Evolutionary conservation across 306 rosid species (phyloP).

Genomic region (Arachis stenosperma): DNA sequence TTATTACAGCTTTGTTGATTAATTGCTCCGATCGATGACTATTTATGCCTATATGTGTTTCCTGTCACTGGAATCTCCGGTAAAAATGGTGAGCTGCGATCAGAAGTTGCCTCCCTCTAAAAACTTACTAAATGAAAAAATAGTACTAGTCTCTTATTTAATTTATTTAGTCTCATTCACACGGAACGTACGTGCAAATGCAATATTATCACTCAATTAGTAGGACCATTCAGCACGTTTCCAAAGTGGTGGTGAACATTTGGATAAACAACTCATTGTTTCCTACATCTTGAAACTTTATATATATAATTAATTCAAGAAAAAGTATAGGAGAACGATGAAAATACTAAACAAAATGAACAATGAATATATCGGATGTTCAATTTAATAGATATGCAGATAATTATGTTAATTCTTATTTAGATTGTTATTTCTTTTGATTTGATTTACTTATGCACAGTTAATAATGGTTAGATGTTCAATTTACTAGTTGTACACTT

Average conservation of each 20-base stretch:
- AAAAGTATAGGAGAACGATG: too few relatives aligned
- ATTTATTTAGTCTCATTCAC: slow-evolving; percentile 16
- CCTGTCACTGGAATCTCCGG: slow-evolving; percentile 30
- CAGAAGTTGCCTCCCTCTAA: slow-evolving; percentile 33
- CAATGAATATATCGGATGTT: too few relatives aligned
- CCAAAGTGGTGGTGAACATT: not conserved
- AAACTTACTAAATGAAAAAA: slow-evolving; percentile 15
- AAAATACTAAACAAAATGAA: too few relatives aligned
- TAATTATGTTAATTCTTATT: too few relatives aligned
- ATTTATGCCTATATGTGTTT: not conserved
- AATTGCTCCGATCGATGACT: not conserved
- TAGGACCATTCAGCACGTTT: slow-evolving; percentile 5
- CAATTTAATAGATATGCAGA: too few relatives aligned
- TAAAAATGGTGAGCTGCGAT: slow-evolving; percentile 37
- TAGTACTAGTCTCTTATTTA: too few relatives aligned
- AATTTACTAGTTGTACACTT: too few relatives aligned
- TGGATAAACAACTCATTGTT: not conserved
- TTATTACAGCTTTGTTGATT: slow-evolving; percentile 1
- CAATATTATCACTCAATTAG: not conserved
- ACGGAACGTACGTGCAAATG: slow-evolving; percentile 10
- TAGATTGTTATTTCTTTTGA: too few relatives aligned
- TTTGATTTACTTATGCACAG: too few relatives aligned
- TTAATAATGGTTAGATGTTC: too few relatives aligned
- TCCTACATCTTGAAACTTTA: too few relatives aligned
- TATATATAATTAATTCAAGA: too few relatives aligned